A percentile compares a stretch with the other conserved stretches of the same genome.
Conservation (phyloP, 495 filamentous ascomycete genomes). For the Aspergillus nidulans region DNA sequence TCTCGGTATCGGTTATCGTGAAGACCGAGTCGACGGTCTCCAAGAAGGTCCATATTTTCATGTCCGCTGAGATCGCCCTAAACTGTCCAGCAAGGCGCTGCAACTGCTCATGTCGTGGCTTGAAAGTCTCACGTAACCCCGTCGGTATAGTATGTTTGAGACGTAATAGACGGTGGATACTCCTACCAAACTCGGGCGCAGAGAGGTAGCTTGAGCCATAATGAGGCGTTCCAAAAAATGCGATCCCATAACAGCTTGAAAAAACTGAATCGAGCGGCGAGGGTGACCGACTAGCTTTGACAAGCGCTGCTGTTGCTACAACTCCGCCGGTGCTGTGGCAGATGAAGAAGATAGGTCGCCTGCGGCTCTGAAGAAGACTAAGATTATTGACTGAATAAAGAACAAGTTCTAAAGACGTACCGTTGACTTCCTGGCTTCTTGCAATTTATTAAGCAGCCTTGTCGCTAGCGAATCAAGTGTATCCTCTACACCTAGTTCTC, state of each 20-base stretch:
- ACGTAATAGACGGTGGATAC: conserved; percentile 51
- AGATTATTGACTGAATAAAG: background rate
- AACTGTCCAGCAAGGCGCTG: conserved; percentile 52
- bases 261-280: conserved; percentile 39
- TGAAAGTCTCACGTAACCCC: conserved; percentile 46
- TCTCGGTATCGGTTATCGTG: conserved; percentile 36
- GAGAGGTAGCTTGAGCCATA: conserved; percentile 63
- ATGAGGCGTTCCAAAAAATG: conserved; percentile 58
- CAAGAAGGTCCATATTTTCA: conserved; percentile 64
- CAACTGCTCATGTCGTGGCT: conserved; percentile 43
- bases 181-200: conserved; percentile 49
- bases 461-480: conserved; percentile 46
- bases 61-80: conserved; percentile 54
- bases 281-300: conserved; percentile 39
- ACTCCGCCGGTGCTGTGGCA: conserved; percentile 64
- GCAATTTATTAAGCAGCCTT: conserved; percentile 45
- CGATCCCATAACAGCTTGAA: conserved; percentile 57
- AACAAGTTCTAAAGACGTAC: conserved; percentile 6
- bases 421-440: conserved; percentile 30
- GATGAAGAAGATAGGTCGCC: conserved; percentile 57
- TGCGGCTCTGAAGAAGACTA: conserved; percentile 14
- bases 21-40: conserved; percentile 60
- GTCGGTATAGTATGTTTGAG: conserved; percentile 50
- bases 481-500: conserved; percentile 41
- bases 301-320: conserved; percentile 55